Conservation (phyloP, 306 rosid species). For the Trifolium dubium region DNA sequence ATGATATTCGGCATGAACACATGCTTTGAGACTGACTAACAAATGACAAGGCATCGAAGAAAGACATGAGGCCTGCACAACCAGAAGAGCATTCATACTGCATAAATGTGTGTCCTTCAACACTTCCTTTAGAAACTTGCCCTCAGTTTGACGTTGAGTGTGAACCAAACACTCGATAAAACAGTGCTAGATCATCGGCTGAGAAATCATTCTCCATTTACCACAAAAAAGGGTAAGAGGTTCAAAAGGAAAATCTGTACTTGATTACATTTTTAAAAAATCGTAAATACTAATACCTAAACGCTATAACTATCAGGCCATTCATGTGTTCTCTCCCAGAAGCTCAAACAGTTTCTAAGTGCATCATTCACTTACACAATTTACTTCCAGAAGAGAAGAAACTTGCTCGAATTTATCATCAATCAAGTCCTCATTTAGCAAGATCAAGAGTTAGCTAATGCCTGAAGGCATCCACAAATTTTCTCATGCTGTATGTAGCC, state of each 20-base stretch:
- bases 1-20: slow-evolving; percentile 37
- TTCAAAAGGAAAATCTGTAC: slow-evolving; percentile 30
- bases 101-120: slow-evolving; percentile 39
- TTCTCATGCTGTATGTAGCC: slow-evolving; percentile 47
- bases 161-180: not conserved
- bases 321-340: slow-evolving; percentile 49
- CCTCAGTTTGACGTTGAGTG: slow-evolving; percentile 21
- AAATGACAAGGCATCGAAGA: slow-evolving; percentile 18
- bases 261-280: slow-evolving; percentile 39
- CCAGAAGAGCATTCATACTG: slow-evolving; percentile 15
- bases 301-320: slow-evolving; percentile 41
- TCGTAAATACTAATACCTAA: slow-evolving; percentile 52
- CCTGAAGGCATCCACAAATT: slow-evolving; percentile 45
- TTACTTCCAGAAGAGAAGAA: slow-evolving; percentile 47
- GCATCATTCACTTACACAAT: slow-evolving; percentile 44
- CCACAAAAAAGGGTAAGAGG: slow-evolving; percentile 35
- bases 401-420: slow-evolving; percentile 42
- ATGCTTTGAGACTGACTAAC: slow-evolving; percentile 32
- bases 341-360: slow-evolving; percentile 49
- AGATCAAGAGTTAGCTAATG: slow-evolving; percentile 43
- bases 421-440: slow-evolving; percentile 41
- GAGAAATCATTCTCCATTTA: slow-evolving; percentile 36
- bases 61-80: not conserved
- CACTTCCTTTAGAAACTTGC: slow-evolving; percentile 30
- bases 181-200: slow-evolving; percentile 23